These are phyloP conservation scores for Effrenium voratum DNA, from an alignment of 73 alveolate genomes.

Conservation along the genomic window DNA sequence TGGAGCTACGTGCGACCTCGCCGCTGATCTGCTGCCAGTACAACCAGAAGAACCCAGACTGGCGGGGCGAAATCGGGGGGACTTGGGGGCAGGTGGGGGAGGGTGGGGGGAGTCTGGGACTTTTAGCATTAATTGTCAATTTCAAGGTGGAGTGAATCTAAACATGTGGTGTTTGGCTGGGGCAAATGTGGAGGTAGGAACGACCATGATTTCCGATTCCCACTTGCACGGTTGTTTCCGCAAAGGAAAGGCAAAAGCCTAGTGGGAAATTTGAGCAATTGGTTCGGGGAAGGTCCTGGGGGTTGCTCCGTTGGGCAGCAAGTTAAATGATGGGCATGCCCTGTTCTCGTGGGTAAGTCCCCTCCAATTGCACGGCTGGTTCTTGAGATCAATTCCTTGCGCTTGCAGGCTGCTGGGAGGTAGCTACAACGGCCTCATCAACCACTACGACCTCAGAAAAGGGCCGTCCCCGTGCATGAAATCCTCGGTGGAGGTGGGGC, in stretches of 20 bases:
- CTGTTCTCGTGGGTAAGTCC: too few relatives aligned
- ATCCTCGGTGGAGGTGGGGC: constrained; percentile 96
- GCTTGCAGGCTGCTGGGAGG: constrained; percentile 97
- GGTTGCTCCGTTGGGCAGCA: too few relatives aligned
- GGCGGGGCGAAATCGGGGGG: background rate
- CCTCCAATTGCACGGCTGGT: too few relatives aligned
- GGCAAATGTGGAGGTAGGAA: background rate
- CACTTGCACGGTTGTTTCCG: background rate
- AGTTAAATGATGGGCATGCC: too few relatives aligned
- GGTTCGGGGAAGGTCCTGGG: too few relatives aligned
- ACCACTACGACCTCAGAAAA: constrained; percentile 97
- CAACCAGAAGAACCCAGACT: constrained; percentile 95
- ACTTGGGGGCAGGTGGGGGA: background rate
- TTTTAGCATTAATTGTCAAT: too few relatives aligned
- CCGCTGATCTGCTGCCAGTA: constrained; percentile 94
- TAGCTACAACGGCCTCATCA: constrained; percentile 98
- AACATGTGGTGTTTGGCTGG: background rate
- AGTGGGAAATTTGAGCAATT: too few relatives aligned
- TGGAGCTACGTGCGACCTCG: constrained; percentile 86
- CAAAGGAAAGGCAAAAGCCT: background rate
- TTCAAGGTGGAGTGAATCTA: too few relatives aligned
- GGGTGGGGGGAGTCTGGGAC: background rate
- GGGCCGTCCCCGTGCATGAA: constrained; percentile 94
- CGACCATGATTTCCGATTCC: background rate
- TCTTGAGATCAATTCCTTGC: too few relatives aligned